Base-by-base conservation (phyloP, 306 rosid species). In the Alnus glutinosa region DNA sequence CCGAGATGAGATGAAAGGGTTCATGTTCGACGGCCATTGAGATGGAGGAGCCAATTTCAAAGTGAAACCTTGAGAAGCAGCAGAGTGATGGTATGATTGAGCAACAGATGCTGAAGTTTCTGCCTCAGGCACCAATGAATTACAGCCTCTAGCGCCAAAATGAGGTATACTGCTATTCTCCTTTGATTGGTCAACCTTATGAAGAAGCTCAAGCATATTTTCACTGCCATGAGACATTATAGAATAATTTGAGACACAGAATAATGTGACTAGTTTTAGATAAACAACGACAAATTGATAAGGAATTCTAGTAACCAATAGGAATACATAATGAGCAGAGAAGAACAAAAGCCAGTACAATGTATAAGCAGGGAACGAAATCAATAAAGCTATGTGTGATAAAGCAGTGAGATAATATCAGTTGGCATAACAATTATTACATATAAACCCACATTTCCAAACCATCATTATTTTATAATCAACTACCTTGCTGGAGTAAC, bases 41-140 rank as follows among this genome's bases (percentile, higher is more conserved):
- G 85, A 83, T 51, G 89, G 87, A 32, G 86, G 82, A 68, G 81
- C 80, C 80, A 88, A 78, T 77, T 80, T 83, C 87, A 83, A 61
- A 78, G 87, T 28, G 74, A 85, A 88, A 55, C 84, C 83, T 76
- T 88, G 85, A 73, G 87, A 83, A 39, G 77, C 50, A 77, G 84
- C 68, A 75, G 81, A 48, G 78, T 67, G 89, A 64, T 78, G 63
- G 82, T 73, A 77, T 74, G 61, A 63, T 77, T 88, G 86, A 81
- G 81, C 57, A 85, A 78, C 11, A 32, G 78, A 79, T 9, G 73
- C 75, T 34, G 50, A 69, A 73, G 9, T 52, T 72, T 69, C 83
- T 69, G 79, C 48, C 69, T 82, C 79, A 42, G 85, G 36, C 73
- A 80, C 75, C 82, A 78, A 73, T 11, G 87, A 78, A 74, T 66